Percentiles rank a stretch among this genome's conserved stretches.
Conservation (phyloP, 2,329 filamentous ascomycete species). For the Zasmidium citrigriseum region DNA sequence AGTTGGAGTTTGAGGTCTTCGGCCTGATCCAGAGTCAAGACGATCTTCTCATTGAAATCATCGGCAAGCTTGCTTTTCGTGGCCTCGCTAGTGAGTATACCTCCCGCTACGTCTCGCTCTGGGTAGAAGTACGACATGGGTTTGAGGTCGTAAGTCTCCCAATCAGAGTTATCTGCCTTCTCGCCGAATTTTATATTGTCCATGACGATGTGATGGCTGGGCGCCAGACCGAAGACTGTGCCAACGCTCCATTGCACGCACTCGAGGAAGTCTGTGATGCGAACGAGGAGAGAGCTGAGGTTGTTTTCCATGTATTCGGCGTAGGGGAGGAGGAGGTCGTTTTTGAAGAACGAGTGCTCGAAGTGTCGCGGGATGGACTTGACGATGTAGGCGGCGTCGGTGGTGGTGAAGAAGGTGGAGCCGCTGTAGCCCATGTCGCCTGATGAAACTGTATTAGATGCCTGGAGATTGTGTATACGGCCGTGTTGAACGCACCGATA, state of each 20-base stretch:
- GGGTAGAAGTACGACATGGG: conserved; percentile 75
- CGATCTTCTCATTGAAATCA: conserved; percentile 66
- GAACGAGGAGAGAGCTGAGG: conserved; percentile 64
- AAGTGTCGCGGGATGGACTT: conserved; percentile 71
- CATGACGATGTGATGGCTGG: conserved; percentile 76
- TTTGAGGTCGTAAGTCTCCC: conserved; percentile 76
- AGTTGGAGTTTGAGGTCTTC: conserved; percentile 58
- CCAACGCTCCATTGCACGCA: conserved; percentile 60
- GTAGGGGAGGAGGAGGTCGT: conserved; percentile 67
- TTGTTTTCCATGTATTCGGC: conserved; percentile 62
- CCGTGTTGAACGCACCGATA: conserved; percentile 46
- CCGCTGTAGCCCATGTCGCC: conserved; percentile 71
- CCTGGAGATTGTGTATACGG: background rate
- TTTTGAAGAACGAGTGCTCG: conserved; percentile 69
- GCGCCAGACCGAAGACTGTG: conserved; percentile 59
- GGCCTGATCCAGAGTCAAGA: conserved; percentile 57
- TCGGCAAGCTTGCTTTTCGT: conserved; percentile 68
- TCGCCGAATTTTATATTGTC: conserved; percentile 71
- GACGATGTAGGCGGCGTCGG: conserved; percentile 66
- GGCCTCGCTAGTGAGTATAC: conserved; percentile 62
- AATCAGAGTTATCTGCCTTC: conserved; percentile 48
- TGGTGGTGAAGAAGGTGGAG: conserved; percentile 72
- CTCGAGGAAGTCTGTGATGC: conserved; percentile 70
- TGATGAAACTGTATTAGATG: conserved; percentile 8
- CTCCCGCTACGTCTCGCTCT: conserved; percentile 69